Evolutionary conservation across 2,329 filamentous ascomycete genomes (phyloP).

Genomic region (Gliomastix tumulicola): DNA sequence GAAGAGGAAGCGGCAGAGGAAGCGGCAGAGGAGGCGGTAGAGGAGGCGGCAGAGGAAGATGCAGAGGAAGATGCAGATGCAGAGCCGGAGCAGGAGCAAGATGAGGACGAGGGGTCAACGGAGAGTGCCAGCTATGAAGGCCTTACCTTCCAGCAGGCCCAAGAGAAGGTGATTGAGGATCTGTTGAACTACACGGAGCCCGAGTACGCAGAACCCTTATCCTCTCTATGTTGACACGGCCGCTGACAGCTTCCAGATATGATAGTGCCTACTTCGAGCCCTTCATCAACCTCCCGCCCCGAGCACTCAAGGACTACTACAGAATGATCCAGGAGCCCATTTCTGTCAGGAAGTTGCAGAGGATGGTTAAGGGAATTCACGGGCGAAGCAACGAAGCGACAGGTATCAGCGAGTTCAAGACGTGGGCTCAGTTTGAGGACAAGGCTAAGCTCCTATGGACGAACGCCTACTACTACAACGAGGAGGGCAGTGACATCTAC

Average conservation of each 20-base stretch:
- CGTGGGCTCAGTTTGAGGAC: slow-evolving; percentile 75
- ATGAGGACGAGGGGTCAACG: slow-evolving; percentile 19
- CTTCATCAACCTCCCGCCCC: slow-evolving; percentile 72
- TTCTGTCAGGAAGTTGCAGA: slow-evolving; percentile 71
- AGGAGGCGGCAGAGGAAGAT: slow-evolving; percentile 17
- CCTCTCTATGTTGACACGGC: background rate
- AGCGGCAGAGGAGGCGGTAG: slow-evolving; percentile 15
- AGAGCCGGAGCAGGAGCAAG: slow-evolving; percentile 16
- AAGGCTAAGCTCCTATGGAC: slow-evolving; percentile 77
- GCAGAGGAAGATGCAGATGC: slow-evolving; percentile 21
- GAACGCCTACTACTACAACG: slow-evolving; percentile 85
- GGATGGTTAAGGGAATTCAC: slow-evolving; percentile 66
- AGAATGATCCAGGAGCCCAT: slow-evolving; percentile 74
- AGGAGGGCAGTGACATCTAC: slow-evolving; percentile 83
- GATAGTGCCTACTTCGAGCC: slow-evolving; percentile 65
- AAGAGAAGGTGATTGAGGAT: slow-evolving; percentile 77
- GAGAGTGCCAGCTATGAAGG: slow-evolving; percentile 58
- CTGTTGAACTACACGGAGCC: slow-evolving; percentile 63
- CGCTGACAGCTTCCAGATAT: slow-evolving; percentile 41
- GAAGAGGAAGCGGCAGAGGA: slow-evolving; percentile 20
- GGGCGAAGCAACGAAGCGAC: slow-evolving; percentile 61
- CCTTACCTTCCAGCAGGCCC: slow-evolving; percentile 74
- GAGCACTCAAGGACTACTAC: slow-evolving; percentile 78
- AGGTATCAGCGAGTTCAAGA: slow-evolving; percentile 63
- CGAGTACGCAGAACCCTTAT: slow-evolving; percentile 36